These are phyloP conservation scores for Trypethelium eluteriae DNA, from an alignment of 495 filamentous ascomycete species.

Conservation along the genomic window DNA sequence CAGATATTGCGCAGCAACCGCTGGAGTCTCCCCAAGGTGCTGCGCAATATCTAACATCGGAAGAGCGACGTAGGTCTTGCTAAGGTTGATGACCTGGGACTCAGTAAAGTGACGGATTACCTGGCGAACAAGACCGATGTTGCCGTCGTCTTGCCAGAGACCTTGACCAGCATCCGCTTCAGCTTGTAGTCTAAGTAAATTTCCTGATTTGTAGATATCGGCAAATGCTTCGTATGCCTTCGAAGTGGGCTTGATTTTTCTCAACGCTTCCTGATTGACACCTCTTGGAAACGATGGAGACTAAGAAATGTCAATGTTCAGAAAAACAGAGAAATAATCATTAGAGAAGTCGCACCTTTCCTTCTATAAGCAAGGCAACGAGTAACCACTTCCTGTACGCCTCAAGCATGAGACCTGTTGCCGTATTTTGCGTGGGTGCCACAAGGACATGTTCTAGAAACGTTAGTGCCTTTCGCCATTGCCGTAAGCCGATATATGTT, in stretches of 20 bases:
- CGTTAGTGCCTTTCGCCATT: constrained; percentile 64
- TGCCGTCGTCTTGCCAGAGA: constrained; percentile 53
- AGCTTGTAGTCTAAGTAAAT: constrained; percentile 47
- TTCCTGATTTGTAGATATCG: constrained; percentile 55
- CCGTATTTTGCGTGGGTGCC: constrained; percentile 49
- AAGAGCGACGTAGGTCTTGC: constrained; percentile 33
- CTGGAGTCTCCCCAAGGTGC: constrained; percentile 20
- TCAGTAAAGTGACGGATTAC: constrained; percentile 43
- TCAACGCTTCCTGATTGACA: constrained; percentile 43
- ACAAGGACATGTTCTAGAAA: constrained; percentile 63
- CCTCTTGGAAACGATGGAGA: constrained; percentile 39
- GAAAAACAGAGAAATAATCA: neutral
- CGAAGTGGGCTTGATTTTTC: constrained; percentile 50
- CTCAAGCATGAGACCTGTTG: constrained; percentile 74
- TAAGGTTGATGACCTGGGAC: constrained; percentile 38
- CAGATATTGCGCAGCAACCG: constrained; percentile 25
- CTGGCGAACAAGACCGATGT: constrained; percentile 48
- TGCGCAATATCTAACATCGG: constrained; percentile 29
- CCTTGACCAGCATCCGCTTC: constrained; percentile 50
- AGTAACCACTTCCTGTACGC: constrained; percentile 92
- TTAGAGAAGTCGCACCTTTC: constrained; percentile 46
- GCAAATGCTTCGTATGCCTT: constrained; percentile 67
- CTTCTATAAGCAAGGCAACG: constrained; percentile 62
- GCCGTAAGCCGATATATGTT: constrained; percentile 63
- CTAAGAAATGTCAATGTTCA: constrained; percentile 28